A percentile compares a stretch with the other conserved stretches of the same genome.
Evolutionary conservation across 371 early-diverging fungal genomes (phyloP).

Genomic region (Mucor plumbeus): DNA sequence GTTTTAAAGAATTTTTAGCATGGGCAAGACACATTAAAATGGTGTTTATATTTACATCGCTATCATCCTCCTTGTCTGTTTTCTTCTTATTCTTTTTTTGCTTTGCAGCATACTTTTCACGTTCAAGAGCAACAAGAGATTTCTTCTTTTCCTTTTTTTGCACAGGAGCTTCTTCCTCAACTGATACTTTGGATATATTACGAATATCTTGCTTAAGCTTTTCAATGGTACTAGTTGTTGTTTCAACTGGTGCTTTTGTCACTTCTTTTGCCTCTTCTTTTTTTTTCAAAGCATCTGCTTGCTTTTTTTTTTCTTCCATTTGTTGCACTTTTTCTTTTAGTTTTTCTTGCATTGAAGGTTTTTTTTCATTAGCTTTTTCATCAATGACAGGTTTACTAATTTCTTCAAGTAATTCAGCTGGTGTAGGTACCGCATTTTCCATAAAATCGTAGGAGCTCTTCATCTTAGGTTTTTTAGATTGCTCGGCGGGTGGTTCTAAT

Average conservation of each 20-base stretch:
- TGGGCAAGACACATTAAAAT: not conserved
- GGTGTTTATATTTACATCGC: conserved; percentile 34
- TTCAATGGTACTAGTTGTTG: conserved; percentile 48
- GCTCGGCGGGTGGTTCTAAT: conserved; percentile 39
- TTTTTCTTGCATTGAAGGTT: conserved; percentile 14
- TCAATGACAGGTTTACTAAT: not conserved
- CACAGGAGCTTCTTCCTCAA: not conserved
- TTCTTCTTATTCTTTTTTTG: conserved; percentile 39
- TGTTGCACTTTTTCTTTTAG: conserved; percentile 19
- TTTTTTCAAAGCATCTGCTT: conserved; percentile 2
- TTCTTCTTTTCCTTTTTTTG: conserved; percentile 44
- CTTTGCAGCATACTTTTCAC: conserved; percentile 54
- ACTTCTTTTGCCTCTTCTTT: not conserved
- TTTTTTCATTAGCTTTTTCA: not conserved
- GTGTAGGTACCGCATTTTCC: conserved; percentile 20
- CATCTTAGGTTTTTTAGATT: conserved; percentile 31
- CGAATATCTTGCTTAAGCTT: conserved; percentile 63
- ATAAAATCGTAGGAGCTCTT: conserved; percentile 85
- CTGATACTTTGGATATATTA: conserved; percentile 44
- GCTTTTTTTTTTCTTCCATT: conserved; percentile 20
- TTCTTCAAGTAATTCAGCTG: conserved; percentile 12
- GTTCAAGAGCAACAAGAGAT: conserved; percentile 58
- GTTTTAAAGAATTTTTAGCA: not conserved
- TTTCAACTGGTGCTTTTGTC: conserved; percentile 12
- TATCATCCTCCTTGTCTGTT: conserved; percentile 34